Evolutionary conservation across 768 basidiomycete species (phyloP).

Genomic region (Suillus brevipes): DNA sequence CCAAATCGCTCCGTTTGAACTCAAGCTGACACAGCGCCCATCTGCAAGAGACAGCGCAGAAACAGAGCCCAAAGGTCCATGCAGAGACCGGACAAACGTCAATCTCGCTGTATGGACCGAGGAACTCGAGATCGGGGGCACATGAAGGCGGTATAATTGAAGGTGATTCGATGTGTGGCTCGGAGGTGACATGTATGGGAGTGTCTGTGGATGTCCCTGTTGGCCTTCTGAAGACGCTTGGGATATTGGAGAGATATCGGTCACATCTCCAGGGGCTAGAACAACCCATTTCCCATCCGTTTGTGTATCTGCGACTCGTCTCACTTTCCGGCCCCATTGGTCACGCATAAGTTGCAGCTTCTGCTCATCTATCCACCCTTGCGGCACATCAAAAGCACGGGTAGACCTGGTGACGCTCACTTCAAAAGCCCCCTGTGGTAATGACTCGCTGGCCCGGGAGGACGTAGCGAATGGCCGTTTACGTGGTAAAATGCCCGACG

Average conservation of each 20-base stretch:
- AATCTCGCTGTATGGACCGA: slow-evolving; percentile 60
- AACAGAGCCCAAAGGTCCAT: slow-evolving; percentile 69
- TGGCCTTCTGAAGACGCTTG: slow-evolving; percentile 23
- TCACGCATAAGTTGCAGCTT: slow-evolving; percentile 64
- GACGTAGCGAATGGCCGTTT: slow-evolving; percentile 9
- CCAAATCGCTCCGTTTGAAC: slow-evolving; percentile 73
- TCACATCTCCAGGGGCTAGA: slow-evolving; percentile 56
- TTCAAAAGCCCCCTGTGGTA: slow-evolving; percentile 37
- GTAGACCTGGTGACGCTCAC: slow-evolving; percentile 62
- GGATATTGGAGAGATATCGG: slow-evolving; percentile 16
- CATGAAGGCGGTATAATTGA: slow-evolving; percentile 73
- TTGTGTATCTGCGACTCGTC: slow-evolving; percentile 67
- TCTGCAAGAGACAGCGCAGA: slow-evolving; percentile 72
- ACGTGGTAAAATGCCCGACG: slow-evolving; percentile 17
- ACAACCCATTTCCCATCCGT: slow-evolving; percentile 88
- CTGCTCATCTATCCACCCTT: slow-evolving; percentile 68
- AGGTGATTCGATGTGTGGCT: slow-evolving; percentile 54
- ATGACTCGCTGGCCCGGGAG: slow-evolving; percentile 11
- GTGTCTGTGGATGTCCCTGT: slow-evolving; percentile 20
- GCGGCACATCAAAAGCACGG: slow-evolving; percentile 69
- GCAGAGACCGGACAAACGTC: slow-evolving; percentile 67
- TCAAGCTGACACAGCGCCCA: slow-evolving; percentile 78
- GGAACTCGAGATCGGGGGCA: slow-evolving; percentile 53
- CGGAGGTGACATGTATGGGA: slow-evolving; percentile 31
- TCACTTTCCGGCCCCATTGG: slow-evolving; percentile 78